phyloP scores from a whole-genome alignment of 176 grass and related monocot species.

The Ensete ventricosum region DNA sequence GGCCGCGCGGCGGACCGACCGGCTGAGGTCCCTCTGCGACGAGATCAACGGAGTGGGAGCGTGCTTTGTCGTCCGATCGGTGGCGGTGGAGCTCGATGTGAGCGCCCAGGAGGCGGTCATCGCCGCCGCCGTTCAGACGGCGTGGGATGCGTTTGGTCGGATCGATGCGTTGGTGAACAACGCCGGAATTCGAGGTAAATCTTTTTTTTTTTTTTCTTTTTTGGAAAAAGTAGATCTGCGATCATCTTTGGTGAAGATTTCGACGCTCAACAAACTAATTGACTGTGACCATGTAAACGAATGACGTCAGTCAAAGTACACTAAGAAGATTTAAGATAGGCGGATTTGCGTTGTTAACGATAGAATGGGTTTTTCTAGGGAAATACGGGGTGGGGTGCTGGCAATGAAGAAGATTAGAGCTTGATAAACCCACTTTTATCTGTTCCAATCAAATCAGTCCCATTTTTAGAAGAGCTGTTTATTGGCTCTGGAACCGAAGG shows the following conservation, averaged over 20 bases:
- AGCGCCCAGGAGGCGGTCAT: constrained; percentile 28
- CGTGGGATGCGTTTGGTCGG: constrained; percentile 66
- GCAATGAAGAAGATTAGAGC: too few species aligned
- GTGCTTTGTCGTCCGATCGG: constrained; percentile 1
- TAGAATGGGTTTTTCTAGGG: too few species aligned
- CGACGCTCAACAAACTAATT: not conserved
- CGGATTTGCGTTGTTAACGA: too few species aligned
- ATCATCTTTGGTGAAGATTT: not conserved
- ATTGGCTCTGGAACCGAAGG: too few species aligned
- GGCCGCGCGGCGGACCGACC: constrained; percentile 49
- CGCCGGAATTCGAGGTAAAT: constrained; percentile 62
- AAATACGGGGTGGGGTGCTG: too few species aligned
- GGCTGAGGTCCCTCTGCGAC: constrained; percentile 69
- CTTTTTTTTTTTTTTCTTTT: constrained; percentile 11
- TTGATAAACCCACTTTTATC: too few species aligned
- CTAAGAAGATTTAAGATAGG: too few species aligned
- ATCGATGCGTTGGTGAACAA: constrained; percentile 71
- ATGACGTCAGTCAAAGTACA: too few species aligned
- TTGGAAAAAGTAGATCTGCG: not conserved
- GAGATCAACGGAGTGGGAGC: constrained; percentile 43
- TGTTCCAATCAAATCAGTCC: too few species aligned
- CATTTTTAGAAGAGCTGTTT: too few species aligned
- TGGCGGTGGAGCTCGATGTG: constrained; percentile 52
- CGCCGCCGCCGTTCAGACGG: constrained; percentile 37
- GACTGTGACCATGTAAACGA: not conserved